Evolutionary conservation across 2,329 filamentous ascomycete species (phyloP), one percentile per base, ranked within the genome.

Genomic region (Didymella pomorum): DNA sequence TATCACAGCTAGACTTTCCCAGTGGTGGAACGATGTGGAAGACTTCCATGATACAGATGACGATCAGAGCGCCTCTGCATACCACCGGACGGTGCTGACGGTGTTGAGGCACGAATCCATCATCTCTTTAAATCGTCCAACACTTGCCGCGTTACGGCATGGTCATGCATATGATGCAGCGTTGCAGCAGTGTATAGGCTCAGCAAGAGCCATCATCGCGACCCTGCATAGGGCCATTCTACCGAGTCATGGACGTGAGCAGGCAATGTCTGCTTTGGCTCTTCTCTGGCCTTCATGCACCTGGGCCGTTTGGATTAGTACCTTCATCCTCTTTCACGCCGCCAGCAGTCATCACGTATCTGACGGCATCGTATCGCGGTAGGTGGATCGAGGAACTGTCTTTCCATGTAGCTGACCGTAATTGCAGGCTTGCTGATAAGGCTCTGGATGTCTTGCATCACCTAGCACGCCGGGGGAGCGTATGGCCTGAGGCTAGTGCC

Each of bases 11-110:
- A 80, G 82, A 26, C 70, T 85, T 3, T 76, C 80, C 0, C 80
- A 81, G 41, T 85, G 82, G 82, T 82, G 81, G 67, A 85, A 85
- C 47, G 80, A 84, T 55, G 79, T 84, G 5, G 81, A 84, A 48
- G 81, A 83, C 16, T 77, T 79, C 0, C 76, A 80, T 0, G 79
- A 83, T 45, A 76, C 76, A 4, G 74, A 78, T 1, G 62, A 64
- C 7, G 46, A 56, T 23, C 46, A 25, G 23, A 35, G 26, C 29
- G 52, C 42, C 37, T 79, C 50, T 68, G 64, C 4, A 53, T 78
- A 25, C 69, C 81, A 84, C 41, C 72, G 73, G 0, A 64, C 79
- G 1, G 71, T 84, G 16, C 73, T 85, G 2, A 71, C 76, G 1
- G 65, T 83, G 0, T 65, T 83, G 1, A 79, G 82, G 43, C 79